A percentile compares a stretch with the other conserved stretches of the same genome.
phyloP scores from a whole-genome alignment of 768 basidiomycete genomes.

The Tephrocybe sp. region DNA sequence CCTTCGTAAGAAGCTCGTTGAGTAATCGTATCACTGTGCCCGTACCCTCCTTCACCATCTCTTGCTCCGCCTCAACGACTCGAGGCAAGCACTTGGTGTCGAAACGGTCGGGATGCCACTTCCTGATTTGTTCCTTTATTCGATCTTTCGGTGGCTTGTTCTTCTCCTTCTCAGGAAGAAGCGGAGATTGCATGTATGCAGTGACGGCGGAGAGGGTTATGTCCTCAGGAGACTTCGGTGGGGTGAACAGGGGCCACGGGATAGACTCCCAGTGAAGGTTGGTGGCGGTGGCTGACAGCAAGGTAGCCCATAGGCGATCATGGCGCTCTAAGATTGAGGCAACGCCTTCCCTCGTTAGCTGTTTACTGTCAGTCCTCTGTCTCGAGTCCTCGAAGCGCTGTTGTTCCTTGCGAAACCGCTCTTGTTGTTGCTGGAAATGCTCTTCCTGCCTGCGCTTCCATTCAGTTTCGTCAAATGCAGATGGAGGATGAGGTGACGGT shows the following conservation, averaged over 20 bases:
- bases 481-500: slow-evolving; percentile 17
- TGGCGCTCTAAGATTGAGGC: slow-evolving; percentile 56
- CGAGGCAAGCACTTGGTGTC: slow-evolving; percentile 65
- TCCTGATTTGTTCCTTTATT: slow-evolving; percentile 68
- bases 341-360: slow-evolving; percentile 56
- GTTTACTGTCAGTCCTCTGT: slow-evolving; percentile 44
- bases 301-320: slow-evolving; percentile 57
- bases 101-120: slow-evolving; percentile 85
- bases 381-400: slow-evolving; percentile 58
- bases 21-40: slow-evolving; percentile 68
- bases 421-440: slow-evolving; percentile 61
- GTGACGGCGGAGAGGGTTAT: slow-evolving; percentile 54
- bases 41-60: slow-evolving; percentile 68
- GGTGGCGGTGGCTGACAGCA: slow-evolving; percentile 32
- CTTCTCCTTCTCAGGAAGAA: slow-evolving; percentile 52
- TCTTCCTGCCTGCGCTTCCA: slow-evolving; percentile 65
- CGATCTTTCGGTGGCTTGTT: slow-evolving; percentile 61
- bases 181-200: slow-evolving; percentile 59
- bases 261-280: slow-evolving; percentile 60
- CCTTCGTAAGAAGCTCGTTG: slow-evolving; percentile 63
- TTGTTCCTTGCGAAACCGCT: slow-evolving; percentile 67
- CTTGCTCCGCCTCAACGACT: slow-evolving; percentile 61
- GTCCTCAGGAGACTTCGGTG: slow-evolving; percentile 56
- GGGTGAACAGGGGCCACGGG: slow-evolving; percentile 71
- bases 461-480: slow-evolving; percentile 42